Evolutionary conservation across 2,329 filamentous ascomycete species (phyloP).

Genomic region (Botrytis paeoniae): DNA sequence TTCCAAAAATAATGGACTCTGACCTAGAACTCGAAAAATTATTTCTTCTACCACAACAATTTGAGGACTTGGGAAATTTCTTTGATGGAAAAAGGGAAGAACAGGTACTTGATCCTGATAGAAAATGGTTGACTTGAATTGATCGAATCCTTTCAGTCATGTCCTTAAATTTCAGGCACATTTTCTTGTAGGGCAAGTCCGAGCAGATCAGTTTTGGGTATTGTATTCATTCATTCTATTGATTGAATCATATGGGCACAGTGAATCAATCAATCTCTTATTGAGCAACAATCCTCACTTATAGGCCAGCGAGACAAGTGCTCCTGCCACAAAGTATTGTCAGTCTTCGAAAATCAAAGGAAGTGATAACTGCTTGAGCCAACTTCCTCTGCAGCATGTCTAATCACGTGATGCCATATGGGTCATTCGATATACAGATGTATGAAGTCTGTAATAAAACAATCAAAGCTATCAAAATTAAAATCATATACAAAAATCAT

Average conservation of each 20-base stretch:
- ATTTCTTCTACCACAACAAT: constrained; percentile 1
- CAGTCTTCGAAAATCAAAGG: not conserved
- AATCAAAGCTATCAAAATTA: not conserved
- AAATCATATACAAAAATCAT: not conserved
- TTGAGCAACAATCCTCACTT: not conserved
- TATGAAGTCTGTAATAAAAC: not conserved
- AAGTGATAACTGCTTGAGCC: not conserved
- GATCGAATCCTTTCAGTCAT: not conserved
- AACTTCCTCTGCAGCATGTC: not conserved
- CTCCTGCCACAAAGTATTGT: not conserved
- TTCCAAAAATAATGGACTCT: constrained; percentile 2
- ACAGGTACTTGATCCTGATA: not conserved
- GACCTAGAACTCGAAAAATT: not conserved
- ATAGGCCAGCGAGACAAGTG: not conserved
- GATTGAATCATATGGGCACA: not conserved
- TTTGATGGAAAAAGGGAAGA: not conserved
- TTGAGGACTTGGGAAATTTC: not conserved
- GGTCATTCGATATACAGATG: no score
- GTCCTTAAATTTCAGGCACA: constrained; percentile 15
- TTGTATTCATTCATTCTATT: not conserved
- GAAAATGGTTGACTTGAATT: not conserved
- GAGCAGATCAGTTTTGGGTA: not conserved
- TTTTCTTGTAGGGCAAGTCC: constrained; percentile 5
- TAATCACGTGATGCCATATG: not conserved
- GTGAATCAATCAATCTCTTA: not conserved